Percentiles rank a stretch among this genome's conserved stretches.
Conservation (phyloP, 1,139 yeast genomes). For the Pichia terricola region DNA sequence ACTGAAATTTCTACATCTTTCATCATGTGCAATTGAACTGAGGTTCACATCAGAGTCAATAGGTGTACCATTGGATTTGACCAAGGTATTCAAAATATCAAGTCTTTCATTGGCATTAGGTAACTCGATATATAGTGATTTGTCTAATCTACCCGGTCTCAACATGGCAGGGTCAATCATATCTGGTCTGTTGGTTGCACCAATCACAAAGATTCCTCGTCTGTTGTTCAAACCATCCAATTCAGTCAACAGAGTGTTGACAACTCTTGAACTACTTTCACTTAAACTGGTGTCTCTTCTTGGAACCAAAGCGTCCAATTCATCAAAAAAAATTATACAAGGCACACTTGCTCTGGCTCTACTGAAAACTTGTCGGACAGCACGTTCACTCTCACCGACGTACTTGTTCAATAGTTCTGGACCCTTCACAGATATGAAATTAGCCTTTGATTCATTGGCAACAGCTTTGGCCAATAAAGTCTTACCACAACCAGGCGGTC, state of each 20-base stretch:
- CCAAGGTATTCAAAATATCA: slow-evolving; percentile 74
- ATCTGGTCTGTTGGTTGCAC: slow-evolving; percentile 96
- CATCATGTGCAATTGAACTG: slow-evolving; percentile 54
- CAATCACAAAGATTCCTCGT: slow-evolving; percentile 86
- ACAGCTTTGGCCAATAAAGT: slow-evolving; percentile 93
- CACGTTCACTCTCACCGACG: slow-evolving; percentile 94
- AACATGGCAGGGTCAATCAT: slow-evolving; percentile 98
- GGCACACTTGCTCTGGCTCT: slow-evolving; percentile 94
- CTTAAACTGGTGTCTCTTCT: slow-evolving; percentile 80
- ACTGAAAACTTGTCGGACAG: slow-evolving; percentile 88
- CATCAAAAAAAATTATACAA: slow-evolving; percentile 93
- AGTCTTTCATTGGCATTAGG: slow-evolving; percentile 70
- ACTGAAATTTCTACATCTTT: slow-evolving; percentile 76
- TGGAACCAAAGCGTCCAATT: slow-evolving; percentile 91
- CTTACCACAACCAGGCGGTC: slow-evolving; percentile 99
- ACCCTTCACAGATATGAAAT: slow-evolving; percentile 89
- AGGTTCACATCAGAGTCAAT: slow-evolving; percentile 56
- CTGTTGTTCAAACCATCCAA: slow-evolving; percentile 91
- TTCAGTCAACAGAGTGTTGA: slow-evolving; percentile 87
- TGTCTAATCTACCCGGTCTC: slow-evolving; percentile 93
- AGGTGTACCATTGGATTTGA: slow-evolving; percentile 68
- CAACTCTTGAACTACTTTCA: slow-evolving; percentile 90
- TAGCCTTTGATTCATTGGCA: slow-evolving; percentile 93
- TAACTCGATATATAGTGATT: slow-evolving; percentile 82
- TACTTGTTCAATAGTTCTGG: slow-evolving; percentile 91